Percentiles rank a stretch among this genome's conserved stretches.
Conservation (phyloP, 495 filamentous ascomycete genomes). For the Annulohypoxylon stygium region DNA sequence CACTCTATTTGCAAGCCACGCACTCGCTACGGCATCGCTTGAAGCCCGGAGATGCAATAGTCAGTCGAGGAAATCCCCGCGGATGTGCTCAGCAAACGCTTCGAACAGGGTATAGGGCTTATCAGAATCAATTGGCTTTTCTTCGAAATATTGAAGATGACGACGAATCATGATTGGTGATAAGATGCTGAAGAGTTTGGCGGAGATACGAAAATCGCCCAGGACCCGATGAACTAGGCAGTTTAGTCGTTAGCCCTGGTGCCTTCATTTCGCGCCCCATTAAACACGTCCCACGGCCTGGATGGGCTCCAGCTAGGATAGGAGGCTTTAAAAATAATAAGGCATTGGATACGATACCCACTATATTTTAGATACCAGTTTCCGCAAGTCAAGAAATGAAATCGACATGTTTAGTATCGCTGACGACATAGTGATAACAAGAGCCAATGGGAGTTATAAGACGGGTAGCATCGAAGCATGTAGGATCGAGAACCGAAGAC, state of each 20-base stretch:
- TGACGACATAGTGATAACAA: conserved; percentile 22
- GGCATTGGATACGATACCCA: conserved; percentile 20
- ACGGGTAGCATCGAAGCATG: not conserved
- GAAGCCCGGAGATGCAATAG: conserved; percentile 44
- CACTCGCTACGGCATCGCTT: conserved; percentile 18
- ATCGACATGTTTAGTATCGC: conserved; percentile 26
- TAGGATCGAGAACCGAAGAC: conserved; percentile 25
- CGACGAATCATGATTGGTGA: conserved; percentile 50
- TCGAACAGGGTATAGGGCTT: conserved; percentile 29
- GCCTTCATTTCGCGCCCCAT: conserved; percentile 35
- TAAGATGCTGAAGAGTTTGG: conserved; percentile 40
- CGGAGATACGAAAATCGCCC: conserved; percentile 53
- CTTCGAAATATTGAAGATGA: conserved; percentile 32
- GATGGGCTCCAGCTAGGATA: conserved; percentile 13
- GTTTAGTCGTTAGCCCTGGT: conserved; percentile 11
- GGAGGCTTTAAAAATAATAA: conserved; percentile 21
- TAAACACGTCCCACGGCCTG: conserved; percentile 17
- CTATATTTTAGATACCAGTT: conserved; percentile 14
- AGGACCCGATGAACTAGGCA: conserved; percentile 33
- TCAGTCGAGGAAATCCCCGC: conserved; percentile 42
- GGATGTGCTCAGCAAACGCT: conserved; percentile 34
- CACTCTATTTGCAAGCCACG: conserved; percentile 14
- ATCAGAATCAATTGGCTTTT: conserved; percentile 45
- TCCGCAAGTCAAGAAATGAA: conserved; percentile 18
- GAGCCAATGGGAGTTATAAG: conserved; percentile 12